Conservation (phyloP, 192 early-diverging fungal species). For the Linnemannia elongata region DNA sequence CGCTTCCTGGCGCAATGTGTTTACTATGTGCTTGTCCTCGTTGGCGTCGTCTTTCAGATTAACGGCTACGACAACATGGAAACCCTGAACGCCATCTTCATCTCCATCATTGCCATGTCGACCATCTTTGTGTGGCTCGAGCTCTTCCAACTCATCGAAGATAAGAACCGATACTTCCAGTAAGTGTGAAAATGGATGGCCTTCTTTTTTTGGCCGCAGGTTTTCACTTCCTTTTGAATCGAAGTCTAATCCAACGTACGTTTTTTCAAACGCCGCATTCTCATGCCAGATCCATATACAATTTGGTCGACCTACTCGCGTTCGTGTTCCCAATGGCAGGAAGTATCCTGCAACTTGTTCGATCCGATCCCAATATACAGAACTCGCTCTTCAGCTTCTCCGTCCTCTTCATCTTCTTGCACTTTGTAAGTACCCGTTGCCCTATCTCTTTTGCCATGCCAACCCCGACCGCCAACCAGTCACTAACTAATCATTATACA, state of each 20-base stretch:
- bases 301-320: neutral
- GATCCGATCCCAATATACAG: neutral
- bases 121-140: conserved; percentile 25
- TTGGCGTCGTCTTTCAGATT: conserved; percentile 16
- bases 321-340: neutral
- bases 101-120: conserved; percentile 20
- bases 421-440: neutral
- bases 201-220: neutral
- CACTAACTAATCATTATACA: no score
- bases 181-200: neutral
- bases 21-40: conserved; percentile 22
- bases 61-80: neutral
- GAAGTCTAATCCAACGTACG: neutral
- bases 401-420: neutral
- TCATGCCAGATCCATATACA: conserved; percentile 4
- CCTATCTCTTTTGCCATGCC: neutral
- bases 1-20: conserved; percentile 23
- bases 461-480: no score
- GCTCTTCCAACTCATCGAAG: neutral
- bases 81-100: conserved; percentile 1
- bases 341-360: neutral
- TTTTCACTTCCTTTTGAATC: neutral
- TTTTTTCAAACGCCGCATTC: neutral
- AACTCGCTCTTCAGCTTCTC: conserved; percentile 9
- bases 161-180: neutral